phyloP scores from a whole-genome alignment of 805 yeast genomes.

The Priceomyces medius region DNA sequence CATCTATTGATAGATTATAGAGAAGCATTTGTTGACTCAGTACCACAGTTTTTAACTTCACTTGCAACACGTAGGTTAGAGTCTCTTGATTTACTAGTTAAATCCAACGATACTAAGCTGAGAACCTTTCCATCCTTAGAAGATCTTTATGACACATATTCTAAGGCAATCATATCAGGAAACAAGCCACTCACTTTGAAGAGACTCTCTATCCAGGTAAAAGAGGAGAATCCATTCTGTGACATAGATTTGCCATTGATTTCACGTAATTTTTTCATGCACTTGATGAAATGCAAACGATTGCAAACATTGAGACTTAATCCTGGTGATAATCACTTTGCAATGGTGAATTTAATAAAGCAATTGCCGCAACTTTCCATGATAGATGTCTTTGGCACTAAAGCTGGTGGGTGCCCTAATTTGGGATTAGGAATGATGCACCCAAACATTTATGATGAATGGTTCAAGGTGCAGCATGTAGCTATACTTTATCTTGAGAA shows the following conservation, averaged over 20 bases:
- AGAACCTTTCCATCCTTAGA: conserved; percentile 9
- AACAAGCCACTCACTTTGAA: conserved; percentile 17
- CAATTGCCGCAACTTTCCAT: conserved; percentile 24
- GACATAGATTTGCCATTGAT: conserved; percentile 27
- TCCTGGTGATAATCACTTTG: conserved; percentile 18
- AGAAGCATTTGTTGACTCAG: conserved; percentile 42
- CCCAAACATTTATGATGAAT: conserved; percentile 55
- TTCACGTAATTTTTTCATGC: conserved; percentile 10
- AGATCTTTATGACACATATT: conserved; percentile 14
- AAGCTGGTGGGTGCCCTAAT: conserved; percentile 54
- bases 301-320: conserved; percentile 44
- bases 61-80: conserved; percentile 20
- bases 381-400: conserved; percentile 48
- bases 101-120: conserved; percentile 35
- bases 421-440: conserved; percentile 53
- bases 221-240: conserved; percentile 34
- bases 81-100: conserved; percentile 39
- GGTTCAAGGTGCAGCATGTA: conserved; percentile 56
- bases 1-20: conserved; percentile 39
- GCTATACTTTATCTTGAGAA: conserved; percentile 40
- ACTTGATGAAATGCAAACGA: conserved; percentile 11
- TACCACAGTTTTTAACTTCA: conserved; percentile 30
- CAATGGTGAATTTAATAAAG: conserved; percentile 21
- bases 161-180: conserved; percentile 14
- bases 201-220: conserved; percentile 41